Conservation (phyloP, 108 stramenopile genomes). For the Fragilariopsis cylindrus region DNA sequence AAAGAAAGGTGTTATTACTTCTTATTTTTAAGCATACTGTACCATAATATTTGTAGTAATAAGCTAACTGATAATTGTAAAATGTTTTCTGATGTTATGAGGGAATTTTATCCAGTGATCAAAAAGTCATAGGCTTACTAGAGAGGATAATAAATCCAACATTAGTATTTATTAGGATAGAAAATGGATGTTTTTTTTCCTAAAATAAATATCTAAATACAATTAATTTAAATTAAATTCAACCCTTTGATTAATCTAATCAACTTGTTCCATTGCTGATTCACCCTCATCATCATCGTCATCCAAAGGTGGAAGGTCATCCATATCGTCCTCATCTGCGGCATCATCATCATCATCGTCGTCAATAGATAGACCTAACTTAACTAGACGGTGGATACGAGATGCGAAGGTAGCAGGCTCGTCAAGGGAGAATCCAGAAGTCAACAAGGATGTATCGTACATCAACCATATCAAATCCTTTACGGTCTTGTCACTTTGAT, state of each 20-base stretch:
- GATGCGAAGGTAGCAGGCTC: slow-evolving; percentile 99
- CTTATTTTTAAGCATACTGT: too few species aligned
- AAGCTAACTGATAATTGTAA: too few species aligned
- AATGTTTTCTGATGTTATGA: too few species aligned
- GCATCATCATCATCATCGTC: slow-evolving; percentile 97
- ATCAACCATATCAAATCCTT: slow-evolving; percentile 99
- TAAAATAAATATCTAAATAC: neutral
- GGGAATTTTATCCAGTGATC: neutral
- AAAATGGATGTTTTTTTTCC: neutral
- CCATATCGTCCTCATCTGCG: slow-evolving; percentile 88
- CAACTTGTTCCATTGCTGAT: slow-evolving; percentile 99
- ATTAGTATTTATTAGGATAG: neutral
- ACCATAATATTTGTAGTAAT: too few species aligned
- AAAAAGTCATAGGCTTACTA: neutral
- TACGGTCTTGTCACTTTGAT: slow-evolving; percentile 99
- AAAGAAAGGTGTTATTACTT: too few species aligned
- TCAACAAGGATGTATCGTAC: slow-evolving; percentile 98
- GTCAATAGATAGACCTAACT: slow-evolving; percentile 98
- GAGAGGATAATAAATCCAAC: neutral
- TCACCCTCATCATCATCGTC: slow-evolving; percentile 94
- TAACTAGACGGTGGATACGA: slow-evolving; percentile 99
- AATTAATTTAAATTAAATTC: neutral
- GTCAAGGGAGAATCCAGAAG: slow-evolving; percentile 98
- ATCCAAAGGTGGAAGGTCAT: slow-evolving; percentile 94
- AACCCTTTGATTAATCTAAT: slow-evolving; percentile 53